Conservation (phyloP, 2,329 filamentous ascomycete genomes). For the Scleromitrula shiraiana region DNA sequence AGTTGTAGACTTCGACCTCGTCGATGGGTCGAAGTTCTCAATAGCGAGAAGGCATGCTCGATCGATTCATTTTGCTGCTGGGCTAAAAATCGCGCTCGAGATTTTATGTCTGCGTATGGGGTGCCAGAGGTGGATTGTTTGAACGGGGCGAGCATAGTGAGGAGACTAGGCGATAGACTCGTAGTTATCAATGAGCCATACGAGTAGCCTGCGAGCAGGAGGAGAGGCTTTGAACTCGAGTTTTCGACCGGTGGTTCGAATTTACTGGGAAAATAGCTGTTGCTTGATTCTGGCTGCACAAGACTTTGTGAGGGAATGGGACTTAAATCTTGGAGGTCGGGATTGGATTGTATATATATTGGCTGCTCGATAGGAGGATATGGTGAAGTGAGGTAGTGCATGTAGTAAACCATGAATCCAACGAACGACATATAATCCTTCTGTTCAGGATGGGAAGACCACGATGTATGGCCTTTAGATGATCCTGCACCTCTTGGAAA, state of each 20-base stretch:
- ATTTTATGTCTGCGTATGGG: slow-evolving; percentile 58
- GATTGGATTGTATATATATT: slow-evolving; percentile 14
- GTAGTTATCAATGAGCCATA: slow-evolving; percentile 81
- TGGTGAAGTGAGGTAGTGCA: slow-evolving; percentile 38
- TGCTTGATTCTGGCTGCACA: slow-evolving; percentile 10
- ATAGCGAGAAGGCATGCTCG: slow-evolving; percentile 14
- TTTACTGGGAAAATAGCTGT: no score
- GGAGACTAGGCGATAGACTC: slow-evolving; percentile 52
- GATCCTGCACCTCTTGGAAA: slow-evolving; percentile 60
- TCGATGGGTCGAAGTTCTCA: slow-evolving; percentile 10
- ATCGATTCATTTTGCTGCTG: slow-evolving; percentile 44
- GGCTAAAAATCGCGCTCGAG: slow-evolving; percentile 61
- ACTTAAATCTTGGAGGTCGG: slow-evolving; percentile 16
- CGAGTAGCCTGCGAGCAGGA: slow-evolving; percentile 74
- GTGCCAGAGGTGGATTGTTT: slow-evolving; percentile 49
- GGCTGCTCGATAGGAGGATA: slow-evolving; percentile 7
- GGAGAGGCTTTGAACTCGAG: slow-evolving; percentile 23
- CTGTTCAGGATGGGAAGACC: slow-evolving; percentile 74
- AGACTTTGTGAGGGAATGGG: slow-evolving; percentile 23
- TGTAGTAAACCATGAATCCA: slow-evolving; percentile 71
- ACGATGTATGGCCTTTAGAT: slow-evolving; percentile 74
- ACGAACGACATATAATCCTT: slow-evolving; percentile 76
- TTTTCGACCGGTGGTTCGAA: no score
- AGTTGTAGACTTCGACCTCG: slow-evolving; percentile 17
- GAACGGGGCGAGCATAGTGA: slow-evolving; percentile 41